Evolutionary conservation across 768 basidiomycete species (phyloP).

Genomic region (Boletus barrowsii): DNA sequence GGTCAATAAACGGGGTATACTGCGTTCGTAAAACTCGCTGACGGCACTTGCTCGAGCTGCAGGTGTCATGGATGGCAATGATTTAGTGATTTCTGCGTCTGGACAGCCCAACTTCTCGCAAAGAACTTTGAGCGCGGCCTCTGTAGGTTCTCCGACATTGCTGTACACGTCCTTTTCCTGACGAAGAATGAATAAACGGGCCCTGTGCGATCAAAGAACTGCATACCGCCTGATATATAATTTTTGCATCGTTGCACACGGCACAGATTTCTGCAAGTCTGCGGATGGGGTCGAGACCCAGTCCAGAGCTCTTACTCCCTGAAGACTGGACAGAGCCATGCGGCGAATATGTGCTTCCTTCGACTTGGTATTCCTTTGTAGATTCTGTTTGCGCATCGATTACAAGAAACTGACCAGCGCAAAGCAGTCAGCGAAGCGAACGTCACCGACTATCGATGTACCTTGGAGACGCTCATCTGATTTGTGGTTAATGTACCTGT

Average conservation of each 20-base stretch:
- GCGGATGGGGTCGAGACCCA: slow-evolving; percentile 67
- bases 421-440: slow-evolving; percentile 9
- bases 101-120: slow-evolving; percentile 89
- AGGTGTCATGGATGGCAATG: slow-evolving; percentile 54
- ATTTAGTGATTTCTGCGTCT: slow-evolving; percentile 53
- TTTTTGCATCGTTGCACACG: slow-evolving; percentile 93
- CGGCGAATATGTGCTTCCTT: slow-evolving; percentile 92
- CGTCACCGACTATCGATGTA: slow-evolving; percentile 31
- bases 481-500: slow-evolving; percentile 95
- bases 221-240: slow-evolving; percentile 76
- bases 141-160: slow-evolving; percentile 94
- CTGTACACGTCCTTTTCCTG: slow-evolving; percentile 78
- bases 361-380: slow-evolving; percentile 72
- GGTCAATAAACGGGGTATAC: slow-evolving; percentile 79
- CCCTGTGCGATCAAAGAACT: neutral
- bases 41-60: slow-evolving; percentile 74
- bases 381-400: slow-evolving; percentile 51
- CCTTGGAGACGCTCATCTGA: slow-evolving; percentile 93
- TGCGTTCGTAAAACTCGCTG: slow-evolving; percentile 77
- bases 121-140: slow-evolving; percentile 93
- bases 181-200: slow-evolving; percentile 1
- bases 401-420: slow-evolving; percentile 62
- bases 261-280: slow-evolving; percentile 88
- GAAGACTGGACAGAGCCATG: slow-evolving; percentile 66
- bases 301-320: slow-evolving; percentile 62